Evolutionary conservation across 257 asterid genomes (phyloP), one percentile per base, ranked within the genome.

Genomic region (Leonotis leonurus): DNA sequence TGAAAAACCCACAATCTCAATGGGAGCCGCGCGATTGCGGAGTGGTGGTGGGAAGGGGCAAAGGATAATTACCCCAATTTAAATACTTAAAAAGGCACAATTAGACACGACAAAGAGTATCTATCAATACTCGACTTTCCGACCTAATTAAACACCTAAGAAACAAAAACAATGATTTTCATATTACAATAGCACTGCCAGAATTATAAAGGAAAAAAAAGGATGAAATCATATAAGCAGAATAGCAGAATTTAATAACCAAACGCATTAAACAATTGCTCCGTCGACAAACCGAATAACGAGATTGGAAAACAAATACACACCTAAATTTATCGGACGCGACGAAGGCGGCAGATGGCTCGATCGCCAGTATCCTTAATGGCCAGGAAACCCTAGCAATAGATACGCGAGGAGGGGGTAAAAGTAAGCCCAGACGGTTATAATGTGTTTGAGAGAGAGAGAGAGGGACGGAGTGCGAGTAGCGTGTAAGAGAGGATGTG

Each of bases 301-400:
- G 56, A 55, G 60, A 68, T 32, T 67, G 51, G 76, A 73, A 68
- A 61, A 60, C 69, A 58, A 36, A 70, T 54, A 41, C 73, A 40
- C 56, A 78, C 80, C 87, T 78, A 74, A 70, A 60, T 56, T 70
- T 16, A 69, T 65, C 41, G 69, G 69, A 55, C 36, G 65, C 16
- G 69, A 29, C 32, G 48, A 65, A 53, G 35, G 46, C 70, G 75
- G 72, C 18, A 50, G 70, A 63, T 55, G 21, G 36, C 37, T 14
- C 70, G 79, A 78, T 73, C 72, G 77, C 60, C 67, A 64, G 45
- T 45, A 36, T 17, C 65, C 41, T 44, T 5, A 44, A 26, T 63
- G 16, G 70, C 40, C 79, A 11, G 73, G 76, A 73, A 81, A 81
- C 83, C 87, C 87, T 81, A 78, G 78, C 51, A 54, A 27, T 22